Conservation (phyloP, 1,284 basidiomycete genomes). For the Ceratobasidium sp. region DNA sequence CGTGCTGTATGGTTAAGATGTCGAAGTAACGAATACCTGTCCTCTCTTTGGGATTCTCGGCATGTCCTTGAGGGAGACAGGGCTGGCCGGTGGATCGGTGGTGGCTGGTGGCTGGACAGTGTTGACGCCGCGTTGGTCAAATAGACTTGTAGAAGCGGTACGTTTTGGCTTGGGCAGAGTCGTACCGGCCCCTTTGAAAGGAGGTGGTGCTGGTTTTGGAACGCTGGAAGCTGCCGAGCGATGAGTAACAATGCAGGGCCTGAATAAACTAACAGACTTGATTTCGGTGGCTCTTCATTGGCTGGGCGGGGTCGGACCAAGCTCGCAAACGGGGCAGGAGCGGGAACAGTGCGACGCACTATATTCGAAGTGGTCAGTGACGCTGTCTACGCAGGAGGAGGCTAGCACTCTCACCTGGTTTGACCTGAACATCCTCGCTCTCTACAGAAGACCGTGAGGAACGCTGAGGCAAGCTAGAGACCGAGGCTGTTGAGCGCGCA, state of each 20-base stretch:
- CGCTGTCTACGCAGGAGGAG: not conserved
- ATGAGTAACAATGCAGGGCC: not conserved
- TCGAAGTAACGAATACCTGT: not conserved
- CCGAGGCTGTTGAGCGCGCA: not conserved
- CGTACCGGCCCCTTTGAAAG: constrained; percentile 1
- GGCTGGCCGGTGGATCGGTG: not conserved
- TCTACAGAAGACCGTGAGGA: not conserved
- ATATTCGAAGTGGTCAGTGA: not conserved
- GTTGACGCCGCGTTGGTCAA: not conserved
- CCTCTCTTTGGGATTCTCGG: constrained; percentile 22
- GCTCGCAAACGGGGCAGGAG: constrained; percentile 9
- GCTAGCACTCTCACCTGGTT: not conserved
- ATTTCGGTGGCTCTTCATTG: not conserved
- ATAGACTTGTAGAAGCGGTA: not conserved
- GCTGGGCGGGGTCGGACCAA: not conserved
- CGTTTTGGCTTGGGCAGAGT: constrained; percentile 14
- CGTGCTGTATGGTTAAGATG: not conserved
- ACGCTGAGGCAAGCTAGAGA: not conserved
- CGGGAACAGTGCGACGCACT: not conserved
- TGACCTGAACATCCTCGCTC: not conserved
- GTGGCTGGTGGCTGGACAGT: not conserved
- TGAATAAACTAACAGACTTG: not conserved
- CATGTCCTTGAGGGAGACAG: not conserved
- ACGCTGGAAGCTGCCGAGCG: not conserved
- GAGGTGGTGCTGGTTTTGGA: constrained; percentile 21